Conservation (phyloP, 164 flowering plant species). For the Vitis labrusca region DNA sequence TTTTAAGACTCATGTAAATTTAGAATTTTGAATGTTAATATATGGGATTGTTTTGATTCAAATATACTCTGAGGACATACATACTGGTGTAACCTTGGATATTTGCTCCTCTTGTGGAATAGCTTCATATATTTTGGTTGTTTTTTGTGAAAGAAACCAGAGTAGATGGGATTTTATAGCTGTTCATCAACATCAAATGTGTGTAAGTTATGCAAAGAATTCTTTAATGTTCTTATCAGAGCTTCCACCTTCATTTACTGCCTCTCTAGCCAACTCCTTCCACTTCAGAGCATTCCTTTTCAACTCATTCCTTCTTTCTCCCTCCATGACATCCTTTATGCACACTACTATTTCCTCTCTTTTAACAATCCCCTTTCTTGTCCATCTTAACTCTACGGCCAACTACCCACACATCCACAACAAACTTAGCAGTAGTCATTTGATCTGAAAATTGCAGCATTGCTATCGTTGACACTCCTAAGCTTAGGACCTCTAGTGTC, state of each 20-base stretch:
- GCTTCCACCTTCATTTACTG: conserved; percentile 44
- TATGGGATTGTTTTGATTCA: no score
- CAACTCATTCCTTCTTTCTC: conserved; percentile 30
- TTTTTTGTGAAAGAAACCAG: no score
- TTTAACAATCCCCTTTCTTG: conserved; percentile 32
- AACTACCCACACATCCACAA: conserved; percentile 48
- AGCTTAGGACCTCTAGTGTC: conserved; percentile 48
- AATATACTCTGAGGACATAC: no score
- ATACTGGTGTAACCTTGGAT: no score
- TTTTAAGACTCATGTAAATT: no score
- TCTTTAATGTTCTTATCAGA: conserved; percentile 45
- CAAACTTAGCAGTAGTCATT: conserved; percentile 43
- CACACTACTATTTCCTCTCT: conserved; percentile 35
- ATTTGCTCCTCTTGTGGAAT: no score
- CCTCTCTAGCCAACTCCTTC: conserved; percentile 44
- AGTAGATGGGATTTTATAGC: no score
- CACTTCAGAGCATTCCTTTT: conserved; percentile 36
- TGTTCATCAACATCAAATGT: not conserved
- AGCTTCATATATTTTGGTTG: no score
- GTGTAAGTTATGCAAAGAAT: conserved; percentile 25
- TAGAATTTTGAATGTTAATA: no score
- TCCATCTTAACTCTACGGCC: conserved; percentile 37
- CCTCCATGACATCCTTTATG: conserved; percentile 45
- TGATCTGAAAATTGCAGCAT: conserved; percentile 57
- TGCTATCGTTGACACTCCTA: conserved; percentile 56